phyloP scores from a whole-genome alignment of 768 basidiomycete genomes.

The Mycena capillaripes region DNA sequence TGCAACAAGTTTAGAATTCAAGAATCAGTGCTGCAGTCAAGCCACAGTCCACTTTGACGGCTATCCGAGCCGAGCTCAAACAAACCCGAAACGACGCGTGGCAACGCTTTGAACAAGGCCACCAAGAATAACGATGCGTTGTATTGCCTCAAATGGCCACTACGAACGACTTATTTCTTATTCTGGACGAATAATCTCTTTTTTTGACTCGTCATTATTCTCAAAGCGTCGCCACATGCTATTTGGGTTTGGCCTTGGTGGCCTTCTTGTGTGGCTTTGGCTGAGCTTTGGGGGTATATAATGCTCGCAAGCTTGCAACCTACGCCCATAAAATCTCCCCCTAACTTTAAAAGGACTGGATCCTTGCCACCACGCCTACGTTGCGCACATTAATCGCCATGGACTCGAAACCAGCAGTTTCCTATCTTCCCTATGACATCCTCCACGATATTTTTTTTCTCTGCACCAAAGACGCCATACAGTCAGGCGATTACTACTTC shows the following conservation, averaged over 20 bases:
- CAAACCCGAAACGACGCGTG: no score
- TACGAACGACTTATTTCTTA: no score
- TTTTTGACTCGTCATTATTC: not conserved
- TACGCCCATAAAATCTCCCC: not conserved
- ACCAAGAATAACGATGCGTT: no score
- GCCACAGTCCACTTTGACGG: no score
- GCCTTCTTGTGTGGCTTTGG: slow-evolving; percentile 1
- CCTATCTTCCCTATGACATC: slow-evolving; percentile 23
- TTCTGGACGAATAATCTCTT: no score
- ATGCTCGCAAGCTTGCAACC: not conserved
- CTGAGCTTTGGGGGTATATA: not conserved
- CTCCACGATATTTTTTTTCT: slow-evolving; percentile 27
- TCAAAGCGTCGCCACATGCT: not conserved
- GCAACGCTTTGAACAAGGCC: not conserved
- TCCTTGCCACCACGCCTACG: not conserved
- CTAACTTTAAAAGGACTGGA: not conserved
- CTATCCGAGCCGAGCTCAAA: not conserved
- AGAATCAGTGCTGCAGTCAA: no score
- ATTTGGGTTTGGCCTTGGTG: no score
- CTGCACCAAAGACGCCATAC: not conserved
- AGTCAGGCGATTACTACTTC: not conserved
- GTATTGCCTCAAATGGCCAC: not conserved
- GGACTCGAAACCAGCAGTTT: not conserved
- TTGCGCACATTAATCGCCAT: no score
- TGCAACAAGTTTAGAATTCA: no score